Conservation (phyloP, 441 rosid species). For the Mallotus japonicus region DNA sequence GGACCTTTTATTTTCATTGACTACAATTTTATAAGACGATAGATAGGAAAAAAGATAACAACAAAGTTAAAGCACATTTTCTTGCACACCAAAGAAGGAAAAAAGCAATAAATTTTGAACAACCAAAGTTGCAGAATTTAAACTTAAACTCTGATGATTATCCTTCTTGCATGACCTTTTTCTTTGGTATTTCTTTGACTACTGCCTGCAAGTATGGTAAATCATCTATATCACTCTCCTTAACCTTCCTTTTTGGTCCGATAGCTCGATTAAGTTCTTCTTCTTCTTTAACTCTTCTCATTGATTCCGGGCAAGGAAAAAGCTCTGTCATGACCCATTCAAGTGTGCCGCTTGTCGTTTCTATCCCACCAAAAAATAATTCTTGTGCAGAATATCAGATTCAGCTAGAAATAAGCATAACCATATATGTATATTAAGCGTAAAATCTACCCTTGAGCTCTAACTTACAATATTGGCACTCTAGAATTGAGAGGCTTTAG, state of each 20-base stretch:
- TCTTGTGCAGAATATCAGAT: conserved; percentile 11
- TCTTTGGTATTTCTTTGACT: conserved; percentile 13
- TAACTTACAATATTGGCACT: too few species aligned
- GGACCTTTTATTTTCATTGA: background rate
- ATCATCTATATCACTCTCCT: conserved; percentile 25
- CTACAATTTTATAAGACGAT: background rate
- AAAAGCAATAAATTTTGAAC: background rate
- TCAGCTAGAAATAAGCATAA: too few species aligned
- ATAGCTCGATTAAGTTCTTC: conserved; percentile 26
- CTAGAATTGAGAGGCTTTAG: too few species aligned
- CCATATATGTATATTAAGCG: too few species aligned
- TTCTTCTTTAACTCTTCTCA: conserved; percentile 27
- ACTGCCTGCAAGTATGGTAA: conserved; percentile 29
- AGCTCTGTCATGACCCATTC: conserved; percentile 35
- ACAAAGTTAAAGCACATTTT: background rate
- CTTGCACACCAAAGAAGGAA: too few species aligned
- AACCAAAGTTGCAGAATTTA: background rate
- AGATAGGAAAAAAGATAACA: background rate
- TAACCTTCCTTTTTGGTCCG: conserved; percentile 23
- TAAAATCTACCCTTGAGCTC: too few species aligned
- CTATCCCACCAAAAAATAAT: conserved; percentile 25
- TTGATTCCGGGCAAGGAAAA: conserved; percentile 17
- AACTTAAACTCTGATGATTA: too few species aligned
- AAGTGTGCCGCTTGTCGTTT: conserved; percentile 25
- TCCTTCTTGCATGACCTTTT: background rate